Evolutionary conservation across 805 yeast genomes (phyloP), one percentile per base, ranked within the genome.

Genomic region (Wickerhamiella azymoides): DNA sequence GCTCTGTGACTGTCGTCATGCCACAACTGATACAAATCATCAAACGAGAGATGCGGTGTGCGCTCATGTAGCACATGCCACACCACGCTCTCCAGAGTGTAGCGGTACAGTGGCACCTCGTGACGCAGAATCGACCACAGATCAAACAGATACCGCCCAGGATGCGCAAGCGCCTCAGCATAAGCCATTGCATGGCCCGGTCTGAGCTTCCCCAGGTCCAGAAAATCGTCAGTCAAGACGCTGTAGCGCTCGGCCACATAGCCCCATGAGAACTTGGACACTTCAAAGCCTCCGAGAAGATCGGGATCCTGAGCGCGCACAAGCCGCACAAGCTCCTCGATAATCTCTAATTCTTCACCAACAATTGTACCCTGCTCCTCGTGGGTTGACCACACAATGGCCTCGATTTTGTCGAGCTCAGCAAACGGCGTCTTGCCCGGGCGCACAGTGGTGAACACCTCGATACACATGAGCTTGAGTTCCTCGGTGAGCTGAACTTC

Each of bases 201-300:
- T n/a, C 30, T n/a, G 4, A 52, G 48, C 11, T 57, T 39, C 2
- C 56, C 54, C 13, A 54, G 36, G 14, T 47, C 46, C 26, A 52
- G 43, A 10, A 40, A 10, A 3, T 45, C 45, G 3, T 42, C 48
- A 9, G 39, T 33, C 17, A 50, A 37, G n/a, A 17, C 11, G 2
- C 30, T 17, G 39, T 57, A 58, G 24, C 98, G 60, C 44, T 83
- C 92, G 21, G 83, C 69, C 0, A 88, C 45, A 55, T 83, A 92
- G 0, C 98, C 97, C 97, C 97, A 89, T 0, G 96, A 84, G 0
- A 73, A 55, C 0, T 78, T 64, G 51, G 84, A 82, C 5, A 84
- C 71, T 56, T 92, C 98, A 59, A 73, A 92, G 0, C 96, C 97
- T 0, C 84, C 71, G 5, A 92, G 57, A 26, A 92, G 75, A 59